These are phyloP conservation scores for Oemleria cerasiformis DNA, from an alignment of 306 rosid species.

Conservation along the genomic window DNA sequence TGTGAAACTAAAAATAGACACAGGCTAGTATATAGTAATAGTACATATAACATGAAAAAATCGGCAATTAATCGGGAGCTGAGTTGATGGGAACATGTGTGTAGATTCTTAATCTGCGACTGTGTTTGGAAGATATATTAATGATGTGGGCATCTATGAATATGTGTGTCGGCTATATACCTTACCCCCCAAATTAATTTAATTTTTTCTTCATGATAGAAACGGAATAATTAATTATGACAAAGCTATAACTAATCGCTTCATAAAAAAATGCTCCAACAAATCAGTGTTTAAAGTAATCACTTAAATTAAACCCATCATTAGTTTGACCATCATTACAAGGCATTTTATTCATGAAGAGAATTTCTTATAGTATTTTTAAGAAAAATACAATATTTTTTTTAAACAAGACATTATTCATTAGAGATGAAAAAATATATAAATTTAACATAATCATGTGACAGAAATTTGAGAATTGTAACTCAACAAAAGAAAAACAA, in stretches of 20 bases:
- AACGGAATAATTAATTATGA: conserved; percentile 1
- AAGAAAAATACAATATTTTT: too few relatives aligned
- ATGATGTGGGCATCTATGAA: conserved; percentile 43
- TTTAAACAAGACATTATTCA: too few relatives aligned
- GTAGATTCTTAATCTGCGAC: conserved; percentile 22
- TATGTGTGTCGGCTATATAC: conserved; percentile 47
- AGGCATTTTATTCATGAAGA: conserved; percentile 8
- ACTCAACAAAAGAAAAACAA: neutral
- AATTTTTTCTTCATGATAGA: neutral
- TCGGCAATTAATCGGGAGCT: conserved; percentile 18
- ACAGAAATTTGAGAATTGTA: neutral
- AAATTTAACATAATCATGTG: neutral
- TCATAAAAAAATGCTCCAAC: conserved; percentile 27
- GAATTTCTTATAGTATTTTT: neutral
- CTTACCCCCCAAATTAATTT: conserved; percentile 43
- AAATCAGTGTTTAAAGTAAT: conserved; percentile 24
- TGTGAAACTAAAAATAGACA: too few relatives aligned
- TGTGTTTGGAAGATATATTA: conserved; percentile 26
- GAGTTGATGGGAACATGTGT: conserved; percentile 24
- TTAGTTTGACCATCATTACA: conserved; percentile 50
- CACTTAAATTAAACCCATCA: conserved; percentile 33
- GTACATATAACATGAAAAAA: neutral
- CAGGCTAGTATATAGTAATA: neutral
- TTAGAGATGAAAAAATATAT: too few relatives aligned
- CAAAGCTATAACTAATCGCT: conserved; percentile 31